Evolutionary conservation across 208 protist species (phyloP).

Genomic region (Angomonas deanei): DNA sequence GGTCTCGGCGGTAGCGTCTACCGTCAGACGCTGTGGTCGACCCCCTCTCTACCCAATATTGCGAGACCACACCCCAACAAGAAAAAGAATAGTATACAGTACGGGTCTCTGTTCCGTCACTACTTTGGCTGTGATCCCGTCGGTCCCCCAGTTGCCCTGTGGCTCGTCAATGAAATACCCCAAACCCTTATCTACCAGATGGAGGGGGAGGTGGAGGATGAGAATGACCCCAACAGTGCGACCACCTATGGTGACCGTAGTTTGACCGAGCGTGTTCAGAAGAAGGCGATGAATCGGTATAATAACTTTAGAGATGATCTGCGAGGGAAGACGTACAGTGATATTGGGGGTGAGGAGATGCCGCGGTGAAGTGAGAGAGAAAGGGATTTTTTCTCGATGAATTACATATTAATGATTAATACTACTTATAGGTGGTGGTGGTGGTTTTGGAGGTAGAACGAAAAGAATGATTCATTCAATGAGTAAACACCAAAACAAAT

Average conservation of each 20-base stretch:
- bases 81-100: slow-evolving; percentile 18
- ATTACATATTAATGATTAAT: neutral
- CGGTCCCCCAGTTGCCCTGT: slow-evolving; percentile 58
- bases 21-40: slow-evolving; percentile 73
- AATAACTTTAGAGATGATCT: slow-evolving; percentile 80
- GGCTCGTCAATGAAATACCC: slow-evolving; percentile 64
- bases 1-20: slow-evolving; percentile 77
- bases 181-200: slow-evolving; percentile 77
- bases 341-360: slow-evolving; percentile 56
- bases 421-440: too few species aligned
- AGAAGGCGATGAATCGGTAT: slow-evolving; percentile 89
- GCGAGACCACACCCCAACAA: slow-evolving; percentile 23
- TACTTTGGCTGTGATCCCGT: slow-evolving; percentile 63
- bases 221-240: slow-evolving; percentile 87
- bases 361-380: slow-evolving; percentile 29
- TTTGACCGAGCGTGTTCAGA: slow-evolving; percentile 77
- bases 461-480: too few species aligned
- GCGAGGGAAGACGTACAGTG: slow-evolving; percentile 76
- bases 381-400: neutral
- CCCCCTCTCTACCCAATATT: slow-evolving; percentile 63
- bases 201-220: slow-evolving; percentile 86
- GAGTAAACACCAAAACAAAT: too few species aligned
- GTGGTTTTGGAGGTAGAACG: too few species aligned
- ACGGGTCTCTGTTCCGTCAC: slow-evolving; percentile 53
- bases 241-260: slow-evolving; percentile 79